Base-by-base conservation (phyloP, 169 alveolate species). In the Plasmodium reichenowi region DNA sequence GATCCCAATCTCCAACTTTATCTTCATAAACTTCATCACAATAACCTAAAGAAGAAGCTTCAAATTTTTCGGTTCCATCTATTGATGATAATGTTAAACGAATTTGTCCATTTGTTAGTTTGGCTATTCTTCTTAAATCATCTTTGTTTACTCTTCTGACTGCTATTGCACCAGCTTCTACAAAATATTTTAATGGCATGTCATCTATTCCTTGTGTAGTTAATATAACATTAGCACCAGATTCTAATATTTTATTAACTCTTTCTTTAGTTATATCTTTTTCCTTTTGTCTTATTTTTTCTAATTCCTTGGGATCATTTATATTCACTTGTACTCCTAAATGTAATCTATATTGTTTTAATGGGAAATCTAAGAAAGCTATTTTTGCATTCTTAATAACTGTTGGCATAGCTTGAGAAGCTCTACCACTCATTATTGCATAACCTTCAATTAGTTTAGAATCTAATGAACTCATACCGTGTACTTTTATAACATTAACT, bases 131-230 rank as follows among this genome's bases (percentile, higher is more conserved):
- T 71, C 98, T 96, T 72, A 99, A 83, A 90, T 99, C 99, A 71
- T 95, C 95, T 87, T 96, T 97, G 10, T 96, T 97, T 7, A 98
- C 99, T 91, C 99, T 97, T 90, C 99, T 97, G 52, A 98, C 97
- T 9, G 99, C 99, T 72, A 98, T 93, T 10, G 98, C 98, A 9
- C 98, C 98, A 17, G 99, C 98, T 93, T 98, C 99, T 48, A 98
- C 99, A 94, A 99, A 96, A 94, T 99, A 98, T 95, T 99, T 99
- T 90, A 98, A 93, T 22, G 99, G 98, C 95, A 98, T 97, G 80
- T 99, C 99, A 93, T 98, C 99, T 63, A 99, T 98, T 29, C 99
- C 99, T 88, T 97, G 98, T 15, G 99, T 93, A 58, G 99, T 98
- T 66, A 99, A 89, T 56, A 99, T 96, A n/a, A 98, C 99, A 95